Base-by-base conservation (phyloP, 176 grass and related monocot genomes). In the Aechmea fasciata region DNA sequence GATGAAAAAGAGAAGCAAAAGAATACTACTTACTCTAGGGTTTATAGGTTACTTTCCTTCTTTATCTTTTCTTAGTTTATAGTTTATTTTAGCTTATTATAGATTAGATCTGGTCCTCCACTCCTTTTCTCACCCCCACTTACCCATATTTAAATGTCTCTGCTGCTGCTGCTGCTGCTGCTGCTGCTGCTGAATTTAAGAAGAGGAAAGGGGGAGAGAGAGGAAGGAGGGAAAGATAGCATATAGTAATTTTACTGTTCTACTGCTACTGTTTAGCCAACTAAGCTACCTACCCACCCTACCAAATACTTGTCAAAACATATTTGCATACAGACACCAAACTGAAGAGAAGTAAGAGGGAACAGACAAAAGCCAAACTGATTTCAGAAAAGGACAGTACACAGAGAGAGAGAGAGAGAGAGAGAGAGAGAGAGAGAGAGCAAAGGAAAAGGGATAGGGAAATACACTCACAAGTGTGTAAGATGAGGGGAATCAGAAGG, bases 291-390 rank as follows among this genome's bases (percentile, higher is more conserved):
- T 70, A 66, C 50, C 74, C 26, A 47, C 55, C 74, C 50, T 15
- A 53, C 25, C 66, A 79, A 68, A 84, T 77, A 83, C 65, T 41
- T 74, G 48, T 78, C 75, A 84, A 74, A 78, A 67, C n/a, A 23
- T 82, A 78, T 75, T 79, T 84, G 70, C 71, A 76, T 85, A 88
- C 84, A 91, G 77, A 83, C 75, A 83, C 81, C 57, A 83, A 86
- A 73, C 69, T 28, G 50, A 81, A 64, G 47, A 81, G 63, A 77
- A 69, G 70, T 41, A 74, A 69, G 69, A 63, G 65, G 69, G 61
- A 26, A 48, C 73, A 72, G 74, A 75, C 86, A 84, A 81, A 81
- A 50, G 52, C 77, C 69, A 80, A 6, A 48, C 71, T 63, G 72
- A 69, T 61, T 19, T 41, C 48, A 61, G 71, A 68, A 19, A 75